Conservation (phyloP, 805 yeast genomes). For the Yamadazyma insecticola region DNA sequence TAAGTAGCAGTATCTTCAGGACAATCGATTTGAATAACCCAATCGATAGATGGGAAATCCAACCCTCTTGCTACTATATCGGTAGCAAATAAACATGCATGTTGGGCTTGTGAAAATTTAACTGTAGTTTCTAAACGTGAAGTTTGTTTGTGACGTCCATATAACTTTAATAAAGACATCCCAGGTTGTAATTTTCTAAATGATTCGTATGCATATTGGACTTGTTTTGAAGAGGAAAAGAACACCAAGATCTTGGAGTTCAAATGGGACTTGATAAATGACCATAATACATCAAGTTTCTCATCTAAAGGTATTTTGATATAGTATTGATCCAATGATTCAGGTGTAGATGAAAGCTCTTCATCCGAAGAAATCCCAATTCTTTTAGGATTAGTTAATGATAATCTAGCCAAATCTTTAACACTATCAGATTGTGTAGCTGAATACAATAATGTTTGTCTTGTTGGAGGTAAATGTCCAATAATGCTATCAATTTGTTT, state of each 20-base stretch:
- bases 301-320: constrained; percentile 68
- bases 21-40: constrained; percentile 92
- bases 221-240: constrained; percentile 84
- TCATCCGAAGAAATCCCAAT: constrained; percentile 36
- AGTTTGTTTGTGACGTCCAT: constrained; percentile 89
- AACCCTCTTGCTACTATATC: constrained; percentile 91
- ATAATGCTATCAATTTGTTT: constrained; percentile 77
- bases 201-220: constrained; percentile 82
- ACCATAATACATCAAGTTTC: constrained; percentile 81
- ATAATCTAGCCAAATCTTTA: constrained; percentile 75
- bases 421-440: constrained; percentile 88
- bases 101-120: constrained; percentile 72
- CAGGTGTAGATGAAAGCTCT: constrained; percentile 73
- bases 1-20: constrained; percentile 89
- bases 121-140: constrained; percentile 78
- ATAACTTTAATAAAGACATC: constrained; percentile 76
- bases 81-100: constrained; percentile 81
- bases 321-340: constrained; percentile 78
- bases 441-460: constrained; percentile 82
- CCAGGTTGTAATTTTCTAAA: constrained; percentile 90
- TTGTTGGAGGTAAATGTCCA: constrained; percentile 67
- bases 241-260: constrained; percentile 79
- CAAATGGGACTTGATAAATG: constrained; percentile 78
- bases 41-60: constrained; percentile 88
- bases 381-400: constrained; percentile 56